phyloP scores from a whole-genome alignment of 768 basidiomycete species.

The Amanita pseudoporphyria region DNA sequence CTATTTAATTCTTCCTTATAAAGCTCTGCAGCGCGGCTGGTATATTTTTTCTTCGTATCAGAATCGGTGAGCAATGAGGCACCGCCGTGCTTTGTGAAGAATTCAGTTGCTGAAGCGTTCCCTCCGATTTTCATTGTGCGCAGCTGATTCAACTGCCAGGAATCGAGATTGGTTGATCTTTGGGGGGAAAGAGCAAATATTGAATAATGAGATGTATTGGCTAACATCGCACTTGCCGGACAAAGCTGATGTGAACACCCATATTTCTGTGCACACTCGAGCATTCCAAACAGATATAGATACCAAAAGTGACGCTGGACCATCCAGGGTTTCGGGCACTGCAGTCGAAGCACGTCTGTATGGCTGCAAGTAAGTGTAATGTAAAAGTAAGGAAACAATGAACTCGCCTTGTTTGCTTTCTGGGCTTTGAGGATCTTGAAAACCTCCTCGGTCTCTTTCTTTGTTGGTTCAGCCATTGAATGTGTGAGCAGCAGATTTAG shows the following conservation, averaged over 20 bases:
- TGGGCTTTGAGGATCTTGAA: conserved; percentile 77
- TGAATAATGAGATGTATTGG: neutral
- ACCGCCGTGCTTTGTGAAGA: conserved; percentile 85
- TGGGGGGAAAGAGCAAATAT: conserved; percentile 6
- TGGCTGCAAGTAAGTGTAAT: neutral
- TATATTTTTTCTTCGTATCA: conserved; percentile 87
- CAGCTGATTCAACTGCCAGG: conserved; percentile 85
- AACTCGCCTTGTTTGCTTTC: conserved; percentile 76
- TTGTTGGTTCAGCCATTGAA: conserved; percentile 68
- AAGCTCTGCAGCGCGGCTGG: conserved; percentile 69
- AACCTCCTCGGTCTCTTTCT: conserved; percentile 79
- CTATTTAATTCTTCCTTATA: conserved; percentile 89
- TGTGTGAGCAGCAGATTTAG: neutral
- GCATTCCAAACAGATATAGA: conserved; percentile 97
- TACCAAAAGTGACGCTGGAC: conserved; percentile 93
- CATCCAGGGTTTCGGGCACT: conserved; percentile 94
- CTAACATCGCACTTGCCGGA: conserved; percentile 49
- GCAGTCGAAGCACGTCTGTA: conserved; percentile 77
- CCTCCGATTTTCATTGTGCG: conserved; percentile 97
- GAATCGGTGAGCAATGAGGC: conserved; percentile 54
- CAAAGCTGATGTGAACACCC: conserved; percentile 98
- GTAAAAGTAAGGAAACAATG: neutral
- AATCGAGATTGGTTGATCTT: conserved; percentile 94
- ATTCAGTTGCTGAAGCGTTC: conserved; percentile 78
- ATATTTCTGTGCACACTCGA: conserved; percentile 92